Percentiles rank a stretch among this genome's conserved stretches.
Evolutionary conservation across 257 asterid species (phyloP).

Genomic region (Scutellaria baicalensis): DNA sequence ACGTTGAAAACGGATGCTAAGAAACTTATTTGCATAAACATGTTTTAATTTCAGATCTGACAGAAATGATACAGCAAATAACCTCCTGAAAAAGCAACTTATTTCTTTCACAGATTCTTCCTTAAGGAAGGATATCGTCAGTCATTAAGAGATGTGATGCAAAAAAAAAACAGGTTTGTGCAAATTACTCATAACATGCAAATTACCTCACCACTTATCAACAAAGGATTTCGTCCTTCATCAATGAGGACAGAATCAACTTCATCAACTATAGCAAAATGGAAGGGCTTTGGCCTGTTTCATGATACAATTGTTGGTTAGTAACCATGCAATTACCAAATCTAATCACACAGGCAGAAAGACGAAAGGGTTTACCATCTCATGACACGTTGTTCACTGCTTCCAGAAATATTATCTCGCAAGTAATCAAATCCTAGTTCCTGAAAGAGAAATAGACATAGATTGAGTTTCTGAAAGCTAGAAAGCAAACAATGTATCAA

Average conservation of each 20-base stretch:
- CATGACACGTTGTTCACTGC: constrained; percentile 80
- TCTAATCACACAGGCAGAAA: constrained; percentile 3
- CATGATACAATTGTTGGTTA: constrained; percentile 8
- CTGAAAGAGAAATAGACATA: constrained; percentile 27
- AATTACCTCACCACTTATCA: constrained; percentile 91
- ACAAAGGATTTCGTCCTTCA: constrained; percentile 94
- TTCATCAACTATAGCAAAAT: constrained; percentile 96
- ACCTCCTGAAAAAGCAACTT: constrained; percentile 21
- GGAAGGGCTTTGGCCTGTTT: constrained; percentile 95
- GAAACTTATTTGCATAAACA: background rate
- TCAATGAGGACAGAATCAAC: constrained; percentile 97
- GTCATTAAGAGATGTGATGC: background rate
- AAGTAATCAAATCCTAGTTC: constrained; percentile 98
- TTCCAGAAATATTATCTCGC: constrained; percentile 83
- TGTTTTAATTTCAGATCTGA: background rate
- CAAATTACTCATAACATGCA: constrained; percentile 14
- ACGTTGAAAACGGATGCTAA: background rate
- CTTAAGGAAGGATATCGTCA: background rate
- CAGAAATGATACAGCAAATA: background rate
- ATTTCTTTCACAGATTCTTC: background rate
- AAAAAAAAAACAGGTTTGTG: background rate
- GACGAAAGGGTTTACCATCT: constrained; percentile 64
- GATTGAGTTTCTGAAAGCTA: constrained; percentile 5
- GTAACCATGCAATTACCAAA: background rate
- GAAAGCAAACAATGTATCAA: background rate